Base-by-base conservation (phyloP, 2,329 filamentous ascomycete genomes). In the Byssochlamys sp. region DNA sequence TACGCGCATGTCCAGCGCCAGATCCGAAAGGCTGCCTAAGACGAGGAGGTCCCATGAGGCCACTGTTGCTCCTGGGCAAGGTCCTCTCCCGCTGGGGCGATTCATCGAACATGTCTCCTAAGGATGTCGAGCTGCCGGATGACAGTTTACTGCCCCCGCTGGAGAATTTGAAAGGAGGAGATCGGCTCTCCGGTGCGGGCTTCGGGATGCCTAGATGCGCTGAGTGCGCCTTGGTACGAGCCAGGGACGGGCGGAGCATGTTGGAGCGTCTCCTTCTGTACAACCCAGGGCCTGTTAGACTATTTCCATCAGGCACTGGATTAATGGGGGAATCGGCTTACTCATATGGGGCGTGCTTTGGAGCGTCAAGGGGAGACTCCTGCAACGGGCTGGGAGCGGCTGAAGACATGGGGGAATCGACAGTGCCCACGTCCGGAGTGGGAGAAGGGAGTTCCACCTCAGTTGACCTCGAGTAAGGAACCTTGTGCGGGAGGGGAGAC, bases 401-500 rank as follows among this genome's bases (percentile, higher is more conserved):
- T 31, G 65, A 62, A 14, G 78, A 62, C 66, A 71, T 60, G 2
- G 71, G 67, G 4, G 70, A 70, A 28, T 79, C 79, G 57, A 74
- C 72, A 5, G 75, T 71, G 2, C 77, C 80, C 29, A 71, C 66
- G 50, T 82, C 80, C 7, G 87, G 87, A 1, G 87, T 88, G 1
- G 90, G 89, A 29, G 89, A 91, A 29, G 84, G 81, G 56, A 90
- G 74, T 62, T 87, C 85, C 61, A 89, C 78, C 63, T 87, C 81
- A 29, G 80, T 72, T 52, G 77, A 69, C 61, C 80, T 77, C 72
- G 74, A 80, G 67, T 84, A 91, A 11, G 88, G 81, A 29, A 82
- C 78, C 78, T 96, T 96, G 78, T 96, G 90, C 59, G 91, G 91
- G 48, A 97, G 77, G 45, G 94, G 92, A 51, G 92, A 96, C 73